These are phyloP conservation scores for Neurospora africana DNA, from an alignment of 495 filamentous ascomycete species.

Conservation along the genomic window DNA sequence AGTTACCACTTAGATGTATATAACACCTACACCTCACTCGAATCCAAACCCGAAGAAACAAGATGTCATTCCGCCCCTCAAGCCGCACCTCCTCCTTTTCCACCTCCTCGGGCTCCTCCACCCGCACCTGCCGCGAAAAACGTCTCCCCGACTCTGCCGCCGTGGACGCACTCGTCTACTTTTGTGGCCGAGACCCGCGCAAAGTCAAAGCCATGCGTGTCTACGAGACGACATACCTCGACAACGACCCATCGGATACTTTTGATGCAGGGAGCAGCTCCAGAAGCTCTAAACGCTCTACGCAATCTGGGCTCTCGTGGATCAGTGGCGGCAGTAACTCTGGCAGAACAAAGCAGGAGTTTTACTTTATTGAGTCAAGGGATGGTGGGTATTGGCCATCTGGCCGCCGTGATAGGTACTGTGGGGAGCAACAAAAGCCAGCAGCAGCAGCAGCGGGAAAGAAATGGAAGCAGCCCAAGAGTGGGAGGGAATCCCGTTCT, in stretches of 20 bases:
- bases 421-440: neutral
- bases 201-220: conserved; percentile 17
- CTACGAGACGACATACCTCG: conserved; percentile 12
- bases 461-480: neutral
- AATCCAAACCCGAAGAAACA: neutral
- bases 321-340: neutral
- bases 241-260: neutral
- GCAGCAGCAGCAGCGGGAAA: neutral
- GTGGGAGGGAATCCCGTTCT: conserved; percentile 1
- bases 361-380: conserved; percentile 10
- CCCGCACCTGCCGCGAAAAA: conserved; percentile 5
- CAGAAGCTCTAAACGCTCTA: neutral
- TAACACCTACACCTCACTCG: neutral
- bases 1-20: too few species aligned
- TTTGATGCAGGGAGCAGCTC: conserved; percentile 11
- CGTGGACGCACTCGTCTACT: conserved; percentile 15
- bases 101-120: conserved; percentile 5
- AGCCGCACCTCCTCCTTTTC: conserved; percentile 4
- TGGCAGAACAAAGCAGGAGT: neutral
- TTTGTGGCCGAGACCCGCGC: conserved; percentile 14
- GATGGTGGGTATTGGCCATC: conserved; percentile 4
- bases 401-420: too few species aligned
- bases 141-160: conserved; percentile 12
- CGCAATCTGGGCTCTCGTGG: conserved; percentile 1
- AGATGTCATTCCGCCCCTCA: neutral